phyloP scores from a whole-genome alignment of 495 filamentous ascomycete species.

The Glarea lozoyensis region DNA sequence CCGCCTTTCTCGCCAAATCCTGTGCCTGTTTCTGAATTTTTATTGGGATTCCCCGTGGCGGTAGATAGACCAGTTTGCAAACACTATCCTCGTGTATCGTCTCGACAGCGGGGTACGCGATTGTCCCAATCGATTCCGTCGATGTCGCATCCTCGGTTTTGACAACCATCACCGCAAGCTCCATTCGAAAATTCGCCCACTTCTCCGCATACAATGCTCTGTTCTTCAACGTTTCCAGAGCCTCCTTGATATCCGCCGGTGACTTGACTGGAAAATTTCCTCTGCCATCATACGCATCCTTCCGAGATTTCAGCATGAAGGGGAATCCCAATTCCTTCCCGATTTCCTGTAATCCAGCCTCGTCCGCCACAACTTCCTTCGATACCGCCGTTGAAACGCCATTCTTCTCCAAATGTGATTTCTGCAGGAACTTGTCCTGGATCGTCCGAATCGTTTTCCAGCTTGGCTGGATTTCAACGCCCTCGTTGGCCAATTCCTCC shows the following conservation, averaged over 20 bases:
- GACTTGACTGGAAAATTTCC: constrained; percentile 76
- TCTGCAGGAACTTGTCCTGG: constrained; percentile 94
- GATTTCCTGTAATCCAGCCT: constrained; percentile 48
- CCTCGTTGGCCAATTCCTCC: constrained; percentile 62
- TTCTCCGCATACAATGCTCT: constrained; percentile 81
- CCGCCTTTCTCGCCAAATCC: constrained; percentile 67
- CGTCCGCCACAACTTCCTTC: constrained; percentile 46
- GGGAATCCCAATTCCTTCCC: constrained; percentile 68
- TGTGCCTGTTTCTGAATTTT: constrained; percentile 56
- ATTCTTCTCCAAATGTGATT: constrained; percentile 62
- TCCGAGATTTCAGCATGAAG: constrained; percentile 91
- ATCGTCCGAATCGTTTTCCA: constrained; percentile 86
- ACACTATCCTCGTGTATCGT: constrained; percentile 92
- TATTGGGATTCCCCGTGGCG: constrained; percentile 62
- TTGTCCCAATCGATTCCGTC: constrained; percentile 30
- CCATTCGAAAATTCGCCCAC: constrained; percentile 79
- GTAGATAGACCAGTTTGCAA: constrained; percentile 87
- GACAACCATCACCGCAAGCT: constrained; percentile 91
- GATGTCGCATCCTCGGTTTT: constrained; percentile 69
- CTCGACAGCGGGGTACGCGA: constrained; percentile 86
- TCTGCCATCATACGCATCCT: constrained; percentile 87
- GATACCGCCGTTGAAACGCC: constrained; percentile 66
- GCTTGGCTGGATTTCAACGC: constrained; percentile 66
- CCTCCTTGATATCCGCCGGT: constrained; percentile 57
- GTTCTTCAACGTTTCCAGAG: constrained; percentile 58